Base-by-base conservation (phyloP, 192 early-diverging fungal species). In the Borealophlyctis nickersoniae region DNA sequence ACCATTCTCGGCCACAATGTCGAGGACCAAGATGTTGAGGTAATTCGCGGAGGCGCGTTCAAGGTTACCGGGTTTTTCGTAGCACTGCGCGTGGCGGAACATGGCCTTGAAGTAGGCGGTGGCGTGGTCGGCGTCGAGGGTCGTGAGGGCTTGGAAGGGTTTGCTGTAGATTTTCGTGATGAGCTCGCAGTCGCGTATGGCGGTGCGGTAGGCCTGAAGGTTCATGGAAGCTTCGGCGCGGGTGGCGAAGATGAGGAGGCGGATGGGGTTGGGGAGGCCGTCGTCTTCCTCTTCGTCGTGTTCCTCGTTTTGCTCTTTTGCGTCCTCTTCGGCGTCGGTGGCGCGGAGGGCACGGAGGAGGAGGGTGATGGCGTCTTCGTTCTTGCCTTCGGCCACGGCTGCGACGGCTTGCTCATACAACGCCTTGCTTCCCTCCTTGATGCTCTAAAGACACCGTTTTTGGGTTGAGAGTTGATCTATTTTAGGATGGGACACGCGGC, bases 21-120 rank as follows among this genome's bases (percentile, higher is more conserved):
- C 49, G 56, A 66, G 65, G 50, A 66, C 27, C 65, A 66, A 59
- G 65, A 66, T 66, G 57, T 55, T 39, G 56, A 66, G 49, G 56
- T 58, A 66, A 2, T 45, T 57, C 0, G 65, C 11, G 30, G 45
- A 36, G 34, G 65, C 55, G 0, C 49, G 29, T 4, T 51, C n/a
- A 13, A 16, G 4, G 65, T 66, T 49, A 34, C 65, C 65, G 23
- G 59, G 49, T 1, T 55, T 57, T 13, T 50, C 27, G 65, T 66
- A 14, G 27, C 56, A 55, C 45, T 66, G 26, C 16, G 65, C 65
- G 7, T 55, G 49, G 29, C 19, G 16, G 27, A 60, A 31, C 23
- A 66, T 31, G 57, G 65, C 35, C 31, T 59, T 35, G 52, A 66
- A 66, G 56, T 66, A 66, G 34, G 26, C 35, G 26, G 29, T 49